A percentile compares a stretch with the other conserved stretches of the same genome.
Evolutionary conservation across 2,329 filamentous ascomycete species (phyloP).

Genomic region (Colletotrichum navitas): DNA sequence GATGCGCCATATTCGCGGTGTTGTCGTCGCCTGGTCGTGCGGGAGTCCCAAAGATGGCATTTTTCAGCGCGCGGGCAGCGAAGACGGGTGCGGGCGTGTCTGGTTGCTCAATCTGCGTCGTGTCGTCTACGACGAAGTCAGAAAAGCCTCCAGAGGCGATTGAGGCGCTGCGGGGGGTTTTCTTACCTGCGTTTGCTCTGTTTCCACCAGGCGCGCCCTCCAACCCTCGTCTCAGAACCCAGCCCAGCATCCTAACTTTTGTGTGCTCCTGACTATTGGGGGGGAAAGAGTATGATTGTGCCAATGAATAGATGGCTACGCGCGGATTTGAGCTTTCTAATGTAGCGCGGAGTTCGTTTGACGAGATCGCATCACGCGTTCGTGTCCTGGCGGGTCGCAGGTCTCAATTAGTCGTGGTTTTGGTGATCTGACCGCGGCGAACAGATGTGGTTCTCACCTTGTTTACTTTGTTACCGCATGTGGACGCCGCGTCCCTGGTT

Average conservation of each 20-base stretch:
- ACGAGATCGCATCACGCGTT: slow-evolving; percentile 25
- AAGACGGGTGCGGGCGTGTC: slow-evolving; percentile 77
- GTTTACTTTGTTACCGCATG: slow-evolving; percentile 47
- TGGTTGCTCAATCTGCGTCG: slow-evolving; percentile 66
- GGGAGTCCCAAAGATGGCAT: slow-evolving; percentile 73
- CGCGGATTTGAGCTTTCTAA: slow-evolving; percentile 15
- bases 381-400: slow-evolving; percentile 25
- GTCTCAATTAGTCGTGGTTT: slow-evolving; percentile 29
- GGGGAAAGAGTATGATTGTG: neutral
- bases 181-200: slow-evolving; percentile 45
- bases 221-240: slow-evolving; percentile 66
- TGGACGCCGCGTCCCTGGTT: slow-evolving; percentile 41
- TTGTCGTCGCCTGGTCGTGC: slow-evolving; percentile 54
- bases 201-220: slow-evolving; percentile 54
- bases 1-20: slow-evolving; percentile 25
- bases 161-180: neutral
- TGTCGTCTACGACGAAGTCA: slow-evolving; percentile 50
- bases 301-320: neutral
- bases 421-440: slow-evolving; percentile 39
- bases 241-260: slow-evolving; percentile 64
- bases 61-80: slow-evolving; percentile 74
- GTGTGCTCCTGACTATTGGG: slow-evolving; percentile 13
- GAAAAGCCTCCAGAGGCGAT: neutral
- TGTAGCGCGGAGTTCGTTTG: slow-evolving; percentile 18
- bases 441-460: slow-evolving; percentile 39